These are phyloP conservation scores for Mycena alexandri DNA, from an alignment of 768 basidiomycete species.

Conservation along the genomic window DNA sequence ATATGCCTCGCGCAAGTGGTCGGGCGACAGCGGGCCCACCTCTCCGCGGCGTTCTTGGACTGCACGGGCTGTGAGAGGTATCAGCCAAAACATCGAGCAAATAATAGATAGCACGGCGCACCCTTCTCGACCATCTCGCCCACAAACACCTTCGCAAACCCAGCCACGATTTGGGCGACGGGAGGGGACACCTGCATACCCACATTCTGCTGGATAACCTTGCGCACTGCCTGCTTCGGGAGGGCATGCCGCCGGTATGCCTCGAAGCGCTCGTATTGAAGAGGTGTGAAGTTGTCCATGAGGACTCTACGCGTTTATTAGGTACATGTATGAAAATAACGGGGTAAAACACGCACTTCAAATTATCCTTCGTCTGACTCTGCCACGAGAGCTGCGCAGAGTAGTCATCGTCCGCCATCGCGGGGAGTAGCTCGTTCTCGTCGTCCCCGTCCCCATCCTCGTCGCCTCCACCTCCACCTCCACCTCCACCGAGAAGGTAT, in stretches of 20 bases:
- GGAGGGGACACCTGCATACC: constrained; percentile 89
- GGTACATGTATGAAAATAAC: background rate
- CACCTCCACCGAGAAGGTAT: constrained; percentile 24
- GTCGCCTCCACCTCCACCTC: constrained; percentile 27
- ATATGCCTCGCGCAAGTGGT: constrained; percentile 92
- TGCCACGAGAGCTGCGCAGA: constrained; percentile 87
- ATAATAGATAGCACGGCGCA: constrained; percentile 45
- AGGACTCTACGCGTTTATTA: constrained; percentile 68
- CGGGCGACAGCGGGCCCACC: constrained; percentile 84
- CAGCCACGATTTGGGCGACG: constrained; percentile 90
- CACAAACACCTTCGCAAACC: constrained; percentile 92
- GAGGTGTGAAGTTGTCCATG: constrained; percentile 88
- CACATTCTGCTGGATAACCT: constrained; percentile 85
- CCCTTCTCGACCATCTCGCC: constrained; percentile 94
- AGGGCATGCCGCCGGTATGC: constrained; percentile 88
- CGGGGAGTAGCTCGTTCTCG: constrained; percentile 83
- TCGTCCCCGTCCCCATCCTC: constrained; percentile 74
- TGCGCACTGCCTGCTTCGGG: constrained; percentile 85
- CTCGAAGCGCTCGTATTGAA: constrained; percentile 91
- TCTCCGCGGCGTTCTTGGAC: constrained; percentile 82
- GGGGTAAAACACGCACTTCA: constrained; percentile 66
- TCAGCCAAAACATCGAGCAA: constrained; percentile 15
- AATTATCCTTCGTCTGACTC: constrained; percentile 89
- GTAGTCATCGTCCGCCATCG: constrained; percentile 92
- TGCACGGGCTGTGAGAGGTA: constrained; percentile 67